Evolutionary conservation across 768 basidiomycete genomes (phyloP).

Genomic region (Inosperma sp.): DNA sequence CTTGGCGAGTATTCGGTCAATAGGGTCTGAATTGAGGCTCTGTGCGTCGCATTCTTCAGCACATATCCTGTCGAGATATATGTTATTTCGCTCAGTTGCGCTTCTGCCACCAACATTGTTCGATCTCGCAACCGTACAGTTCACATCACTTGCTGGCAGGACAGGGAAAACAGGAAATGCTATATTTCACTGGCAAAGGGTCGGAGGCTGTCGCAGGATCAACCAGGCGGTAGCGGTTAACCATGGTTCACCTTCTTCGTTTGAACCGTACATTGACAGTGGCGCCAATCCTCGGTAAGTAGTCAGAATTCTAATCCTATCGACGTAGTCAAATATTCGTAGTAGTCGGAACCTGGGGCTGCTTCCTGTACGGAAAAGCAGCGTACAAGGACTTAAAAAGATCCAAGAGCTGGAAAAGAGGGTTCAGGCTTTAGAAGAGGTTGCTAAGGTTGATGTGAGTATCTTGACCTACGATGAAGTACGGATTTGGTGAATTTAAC

Average conservation of each 20-base stretch:
- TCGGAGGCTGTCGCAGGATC: slow-evolving; percentile 13
- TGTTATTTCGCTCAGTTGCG: too few species aligned
- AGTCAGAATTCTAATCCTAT: not conserved
- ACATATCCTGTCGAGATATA: too few species aligned
- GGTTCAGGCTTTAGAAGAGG: slow-evolving; percentile 35
- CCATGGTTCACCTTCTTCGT: slow-evolving; percentile 2
- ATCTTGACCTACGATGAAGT: not conserved
- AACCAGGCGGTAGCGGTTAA: slow-evolving; percentile 21
- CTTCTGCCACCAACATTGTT: too few species aligned
- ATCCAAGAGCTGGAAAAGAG: slow-evolving; percentile 33
- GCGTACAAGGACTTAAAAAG: slow-evolving; percentile 8
- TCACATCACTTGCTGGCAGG: not conserved
- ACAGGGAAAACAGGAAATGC: not conserved
- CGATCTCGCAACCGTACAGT: not conserved
- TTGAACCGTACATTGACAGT: slow-evolving; percentile 6
- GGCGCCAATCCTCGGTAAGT: slow-evolving; percentile 1
- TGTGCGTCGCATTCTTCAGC: too few species aligned
- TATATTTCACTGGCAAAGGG: slow-evolving; percentile 14
- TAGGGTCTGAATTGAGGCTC: too few species aligned
- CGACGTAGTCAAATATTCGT: not conserved
- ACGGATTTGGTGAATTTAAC: not conserved
- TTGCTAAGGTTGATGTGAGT: slow-evolving; percentile 33
- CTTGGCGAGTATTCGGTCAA: too few species aligned
- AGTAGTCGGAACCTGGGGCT: not conserved
- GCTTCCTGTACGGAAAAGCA: not conserved